These are phyloP conservation scores for Ceratocystis diversiconidia DNA, from an alignment of 2,329 filamentous ascomycete genomes.

Conservation along the genomic window DNA sequence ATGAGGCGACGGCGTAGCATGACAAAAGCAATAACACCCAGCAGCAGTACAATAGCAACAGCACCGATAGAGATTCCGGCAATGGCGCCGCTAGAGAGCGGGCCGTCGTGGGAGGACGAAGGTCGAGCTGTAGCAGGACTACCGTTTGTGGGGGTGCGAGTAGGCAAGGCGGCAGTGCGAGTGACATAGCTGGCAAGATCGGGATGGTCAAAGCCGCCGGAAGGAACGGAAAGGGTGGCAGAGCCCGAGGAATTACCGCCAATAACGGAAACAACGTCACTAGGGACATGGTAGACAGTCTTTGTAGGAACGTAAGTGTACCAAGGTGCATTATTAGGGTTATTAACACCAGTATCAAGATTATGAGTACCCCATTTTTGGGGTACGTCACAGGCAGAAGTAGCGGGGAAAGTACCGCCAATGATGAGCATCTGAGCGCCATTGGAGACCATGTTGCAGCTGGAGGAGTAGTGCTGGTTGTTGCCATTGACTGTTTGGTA, in stretches of 20 bases:
- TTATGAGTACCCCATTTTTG: constrained; percentile 42
- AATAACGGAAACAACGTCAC: constrained; percentile 34
- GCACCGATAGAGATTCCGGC: constrained; percentile 32
- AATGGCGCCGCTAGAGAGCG: constrained; percentile 29
- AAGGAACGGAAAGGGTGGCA: constrained; percentile 38
- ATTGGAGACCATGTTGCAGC: constrained; percentile 41
- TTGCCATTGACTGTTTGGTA: constrained; percentile 30
- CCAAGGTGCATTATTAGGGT: constrained; percentile 35
- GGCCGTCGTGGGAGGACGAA: neutral
- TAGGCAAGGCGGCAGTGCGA: constrained; percentile 32
- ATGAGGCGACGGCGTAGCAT: constrained; percentile 24
- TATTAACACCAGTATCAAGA: constrained; percentile 38
- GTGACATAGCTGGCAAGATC: constrained; percentile 42
- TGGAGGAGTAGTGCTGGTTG: constrained; percentile 38
- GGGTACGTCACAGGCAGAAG: constrained; percentile 37
- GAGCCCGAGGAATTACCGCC: constrained; percentile 38
- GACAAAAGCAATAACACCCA: constrained; percentile 23
- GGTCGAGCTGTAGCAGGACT: constrained; percentile 20
- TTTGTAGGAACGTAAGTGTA: constrained; percentile 36
- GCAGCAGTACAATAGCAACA: constrained; percentile 21
- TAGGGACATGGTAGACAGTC: constrained; percentile 40
- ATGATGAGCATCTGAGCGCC: constrained; percentile 48
- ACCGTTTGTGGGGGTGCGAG: constrained; percentile 37
- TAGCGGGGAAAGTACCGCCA: constrained; percentile 42
- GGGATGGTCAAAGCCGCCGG: constrained; percentile 33